Percentiles rank a stretch among this genome's conserved stretches.
phyloP scores from a whole-genome alignment of 306 rosid genomes.

The Rosa multiflora region DNA sequence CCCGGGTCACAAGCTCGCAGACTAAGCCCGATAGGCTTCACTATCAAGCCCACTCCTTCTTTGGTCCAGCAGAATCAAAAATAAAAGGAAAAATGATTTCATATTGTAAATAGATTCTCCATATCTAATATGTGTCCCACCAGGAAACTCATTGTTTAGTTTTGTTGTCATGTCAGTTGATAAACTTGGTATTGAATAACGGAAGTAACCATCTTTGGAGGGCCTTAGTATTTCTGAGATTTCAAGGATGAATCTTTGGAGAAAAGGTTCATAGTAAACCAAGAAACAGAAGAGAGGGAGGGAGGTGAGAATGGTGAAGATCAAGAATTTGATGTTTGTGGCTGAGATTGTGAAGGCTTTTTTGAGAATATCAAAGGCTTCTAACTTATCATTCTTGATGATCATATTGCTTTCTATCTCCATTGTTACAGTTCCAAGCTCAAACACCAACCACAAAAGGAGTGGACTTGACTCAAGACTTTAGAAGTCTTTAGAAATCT shows the following conservation, averaged over 20 bases:
- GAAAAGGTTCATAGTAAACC: slow-evolving; percentile 37
- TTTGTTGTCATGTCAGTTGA: neutral
- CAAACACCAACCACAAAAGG: neutral
- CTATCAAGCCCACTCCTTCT: too few species aligned
- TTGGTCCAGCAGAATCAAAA: too few species aligned
- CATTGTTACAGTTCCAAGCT: slow-evolving; percentile 19
- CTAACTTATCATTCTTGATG: slow-evolving; percentile 32
- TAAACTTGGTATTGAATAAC: neutral
- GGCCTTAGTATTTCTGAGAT: neutral
- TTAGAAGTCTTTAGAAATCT: neutral
- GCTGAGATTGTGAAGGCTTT: slow-evolving; percentile 35
- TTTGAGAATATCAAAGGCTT: slow-evolving; percentile 33
- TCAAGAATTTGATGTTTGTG: slow-evolving; percentile 47
- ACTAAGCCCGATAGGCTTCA: too few species aligned
- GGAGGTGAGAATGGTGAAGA: slow-evolving; percentile 40
- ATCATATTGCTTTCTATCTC: slow-evolving; percentile 32
- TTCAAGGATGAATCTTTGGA: slow-evolving; percentile 33
- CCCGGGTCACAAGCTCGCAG: too few species aligned
- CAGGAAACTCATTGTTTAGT: neutral
- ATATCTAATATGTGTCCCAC: too few species aligned
- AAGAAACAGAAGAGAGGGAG: slow-evolving; percentile 47
- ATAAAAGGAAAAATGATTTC: too few species aligned
- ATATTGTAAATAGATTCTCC: too few species aligned
- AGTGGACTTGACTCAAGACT: neutral
- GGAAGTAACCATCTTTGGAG: slow-evolving; percentile 7